Percentiles rank a stretch among this genome's conserved stretches.
phyloP scores from a whole-genome alignment of 2,329 filamentous ascomycete species.

The Rasamsonia emersonii region DNA sequence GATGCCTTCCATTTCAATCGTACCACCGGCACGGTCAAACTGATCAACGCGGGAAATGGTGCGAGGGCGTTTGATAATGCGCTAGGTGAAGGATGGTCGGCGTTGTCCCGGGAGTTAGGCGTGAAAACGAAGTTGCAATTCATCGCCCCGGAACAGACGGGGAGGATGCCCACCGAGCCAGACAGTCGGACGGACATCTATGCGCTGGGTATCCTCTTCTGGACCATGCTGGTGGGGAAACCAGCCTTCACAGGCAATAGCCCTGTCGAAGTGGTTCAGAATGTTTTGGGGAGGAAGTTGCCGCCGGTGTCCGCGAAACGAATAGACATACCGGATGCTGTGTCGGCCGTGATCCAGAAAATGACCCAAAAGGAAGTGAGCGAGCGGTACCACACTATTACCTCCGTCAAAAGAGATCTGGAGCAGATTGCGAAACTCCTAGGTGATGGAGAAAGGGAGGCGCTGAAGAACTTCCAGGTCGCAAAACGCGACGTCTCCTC shows the following conservation, averaged over 20 bases:
- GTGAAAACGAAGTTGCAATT: slow-evolving; percentile 84
- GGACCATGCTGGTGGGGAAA: slow-evolving; percentile 71
- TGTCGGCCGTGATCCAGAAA: slow-evolving; percentile 77
- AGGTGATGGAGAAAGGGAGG: slow-evolving; percentile 62
- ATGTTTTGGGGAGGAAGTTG: slow-evolving; percentile 70
- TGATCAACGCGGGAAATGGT: slow-evolving; percentile 80
- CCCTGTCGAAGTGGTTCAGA: slow-evolving; percentile 85
- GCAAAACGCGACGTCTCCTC: slow-evolving; percentile 83
- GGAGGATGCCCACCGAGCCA: slow-evolving; percentile 82
- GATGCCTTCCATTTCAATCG: slow-evolving; percentile 84
- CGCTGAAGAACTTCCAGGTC: slow-evolving; percentile 65
- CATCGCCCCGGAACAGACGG: slow-evolving; percentile 91
- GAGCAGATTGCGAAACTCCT: slow-evolving; percentile 64
- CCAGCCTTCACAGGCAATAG: slow-evolving; percentile 71
- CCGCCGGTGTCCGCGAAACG: slow-evolving; percentile 67
- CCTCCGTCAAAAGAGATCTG: slow-evolving; percentile 76
- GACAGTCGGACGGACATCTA: slow-evolving; percentile 92
- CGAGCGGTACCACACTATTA: slow-evolving; percentile 83
- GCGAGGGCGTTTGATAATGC: slow-evolving; percentile 85
- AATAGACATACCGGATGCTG: slow-evolving; percentile 73
- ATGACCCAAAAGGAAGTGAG: slow-evolving; percentile 84
- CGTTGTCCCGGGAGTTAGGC: slow-evolving; percentile 71
- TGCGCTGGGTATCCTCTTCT: slow-evolving; percentile 81
- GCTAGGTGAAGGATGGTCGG: slow-evolving; percentile 78
- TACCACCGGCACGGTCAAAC: slow-evolving; percentile 62